These are phyloP conservation scores for Backusella australiensis DNA, from an alignment of 192 early-diverging fungal genomes.

Conservation along the genomic window DNA sequence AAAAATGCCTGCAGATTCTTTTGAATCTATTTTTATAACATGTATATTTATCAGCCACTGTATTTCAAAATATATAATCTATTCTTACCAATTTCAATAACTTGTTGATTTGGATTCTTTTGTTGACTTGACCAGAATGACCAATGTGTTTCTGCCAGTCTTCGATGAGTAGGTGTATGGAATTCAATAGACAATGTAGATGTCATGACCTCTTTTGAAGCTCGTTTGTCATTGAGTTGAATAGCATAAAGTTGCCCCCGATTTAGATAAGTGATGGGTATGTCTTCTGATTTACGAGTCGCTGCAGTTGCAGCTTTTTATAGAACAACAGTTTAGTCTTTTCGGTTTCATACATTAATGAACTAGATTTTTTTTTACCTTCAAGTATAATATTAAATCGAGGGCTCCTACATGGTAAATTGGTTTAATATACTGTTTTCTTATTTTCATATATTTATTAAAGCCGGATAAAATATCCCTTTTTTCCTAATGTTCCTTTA, in stretches of 20 bases:
- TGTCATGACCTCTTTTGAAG: conserved; percentile 44
- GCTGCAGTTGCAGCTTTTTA: conserved; percentile 21
- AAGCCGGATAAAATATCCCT: not conserved
- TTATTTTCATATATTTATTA: not conserved
- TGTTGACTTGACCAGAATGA: conserved; percentile 74
- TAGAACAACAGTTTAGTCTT: not conserved
- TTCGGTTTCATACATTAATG: not conserved
- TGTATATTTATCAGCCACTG: not conserved
- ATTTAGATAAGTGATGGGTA: conserved; percentile 26
- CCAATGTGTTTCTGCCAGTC: conserved; percentile 66
- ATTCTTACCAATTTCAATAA: conserved; percentile 57
- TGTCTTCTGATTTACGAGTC: conserved; percentile 27
- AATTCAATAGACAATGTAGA: conserved; percentile 63
- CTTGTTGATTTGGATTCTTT: conserved; percentile 53
- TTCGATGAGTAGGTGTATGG: conserved; percentile 68
- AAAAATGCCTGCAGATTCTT: conserved; percentile 22
- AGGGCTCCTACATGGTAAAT: not conserved
- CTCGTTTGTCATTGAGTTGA: conserved; percentile 48
- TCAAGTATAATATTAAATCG: conserved; percentile 20
- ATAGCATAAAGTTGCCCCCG: conserved; percentile 58
- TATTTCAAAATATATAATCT: not conserved
- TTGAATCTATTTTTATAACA: conserved; percentile 16
- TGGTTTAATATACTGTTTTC: not conserved
- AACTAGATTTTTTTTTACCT: conserved; percentile 10
- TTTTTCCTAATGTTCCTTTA: conserved; percentile 1